Evolutionary conservation across 129 eudicot species (phyloP), one percentile per base, ranked within the genome.

Genomic region (Flaveria trinervia): DNA sequence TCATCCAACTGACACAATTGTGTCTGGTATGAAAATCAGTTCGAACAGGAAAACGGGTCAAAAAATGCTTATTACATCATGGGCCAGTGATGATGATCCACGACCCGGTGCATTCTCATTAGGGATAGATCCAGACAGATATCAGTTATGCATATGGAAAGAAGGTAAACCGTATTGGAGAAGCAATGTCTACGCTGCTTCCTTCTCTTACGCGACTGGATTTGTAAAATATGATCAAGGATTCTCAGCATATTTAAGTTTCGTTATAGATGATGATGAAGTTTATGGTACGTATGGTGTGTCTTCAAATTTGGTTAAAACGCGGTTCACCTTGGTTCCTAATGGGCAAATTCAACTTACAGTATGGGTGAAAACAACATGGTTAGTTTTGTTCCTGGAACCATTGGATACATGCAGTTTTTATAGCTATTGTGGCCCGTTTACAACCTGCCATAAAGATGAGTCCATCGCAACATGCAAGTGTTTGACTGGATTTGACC

Each of bases 41-140:
- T 82, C 81, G 6, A 50, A 68, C 43, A 85, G 73, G n/a, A 76
- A 52, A 44, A 76, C 56, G 1, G 78, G 73, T 44, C 76, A 77
- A 22, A 16, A 25, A 67, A 44, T 60, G 51, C 30, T 22, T 6
- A 82, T 86, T 33, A 82, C 81, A n/a, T 87, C 95, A 36, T 92
- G 97, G 97, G 84, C 8, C 46, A 82, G 56, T 71, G 52, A 72
- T 11, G 80, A 85, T 13, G 87, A 91, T 75, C 97, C 92, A 20
- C 72, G 82, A 15, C 71, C 84, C 9, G 92, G 95, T 48, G 46
- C 80, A 22, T 92, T 84, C 68, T 81, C 89, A 0, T 73, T 85
- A 4, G 84, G 77, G 70, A 59, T 81, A 30, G 88, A 88, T 41
- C 85, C 78, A 43, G 25, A 77, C 57, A 52, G 65, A 48, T 66